phyloP scores from a whole-genome alignment of 495 filamentous ascomycete species.

The Acidiella bohemica region DNA sequence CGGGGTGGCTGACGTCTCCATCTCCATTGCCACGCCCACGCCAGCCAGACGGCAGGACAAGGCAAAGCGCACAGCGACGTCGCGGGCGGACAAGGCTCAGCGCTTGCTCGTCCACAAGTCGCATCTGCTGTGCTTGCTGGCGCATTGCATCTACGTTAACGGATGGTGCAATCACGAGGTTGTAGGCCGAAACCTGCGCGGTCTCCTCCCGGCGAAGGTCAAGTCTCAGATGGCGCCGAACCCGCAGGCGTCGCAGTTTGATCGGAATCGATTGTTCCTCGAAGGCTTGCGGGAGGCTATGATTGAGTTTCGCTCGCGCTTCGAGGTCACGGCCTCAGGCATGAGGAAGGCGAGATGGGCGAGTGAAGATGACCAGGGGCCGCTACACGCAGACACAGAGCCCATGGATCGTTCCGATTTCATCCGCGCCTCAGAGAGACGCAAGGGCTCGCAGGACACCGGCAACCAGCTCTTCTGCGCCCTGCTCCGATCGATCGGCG shows the following conservation, averaged over 20 bases:
- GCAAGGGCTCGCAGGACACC: constrained; percentile 73
- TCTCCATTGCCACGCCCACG: constrained; percentile 40
- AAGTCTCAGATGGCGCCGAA: constrained; percentile 50
- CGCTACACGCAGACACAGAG: constrained; percentile 31
- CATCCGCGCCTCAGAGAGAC: constrained; percentile 43
- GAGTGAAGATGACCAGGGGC: constrained; percentile 46
- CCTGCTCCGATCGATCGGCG: constrained; percentile 58
- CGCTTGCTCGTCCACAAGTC: constrained; percentile 71
- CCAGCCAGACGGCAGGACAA: constrained; percentile 24
- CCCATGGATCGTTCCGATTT: constrained; percentile 57
- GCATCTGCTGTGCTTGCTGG: constrained; percentile 70
- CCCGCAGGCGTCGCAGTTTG: constrained; percentile 51
- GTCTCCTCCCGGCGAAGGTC: constrained; percentile 46
- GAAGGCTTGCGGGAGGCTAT: constrained; percentile 60
- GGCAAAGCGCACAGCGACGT: constrained; percentile 45
- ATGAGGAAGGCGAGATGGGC: constrained; percentile 59
- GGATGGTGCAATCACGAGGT: constrained; percentile 72
- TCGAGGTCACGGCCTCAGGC: constrained; percentile 55
- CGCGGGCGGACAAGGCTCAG: constrained; percentile 52
- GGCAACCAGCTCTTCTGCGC: constrained; percentile 86
- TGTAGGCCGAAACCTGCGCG: constrained; percentile 42
- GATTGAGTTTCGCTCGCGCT: constrained; percentile 52
- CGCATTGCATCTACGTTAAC: constrained; percentile 62
- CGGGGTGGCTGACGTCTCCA: constrained; percentile 36
- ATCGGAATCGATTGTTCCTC: constrained; percentile 56